Conservation (phyloP, 768 basidiomycete genomes). For the Collybia mongolica region DNA sequence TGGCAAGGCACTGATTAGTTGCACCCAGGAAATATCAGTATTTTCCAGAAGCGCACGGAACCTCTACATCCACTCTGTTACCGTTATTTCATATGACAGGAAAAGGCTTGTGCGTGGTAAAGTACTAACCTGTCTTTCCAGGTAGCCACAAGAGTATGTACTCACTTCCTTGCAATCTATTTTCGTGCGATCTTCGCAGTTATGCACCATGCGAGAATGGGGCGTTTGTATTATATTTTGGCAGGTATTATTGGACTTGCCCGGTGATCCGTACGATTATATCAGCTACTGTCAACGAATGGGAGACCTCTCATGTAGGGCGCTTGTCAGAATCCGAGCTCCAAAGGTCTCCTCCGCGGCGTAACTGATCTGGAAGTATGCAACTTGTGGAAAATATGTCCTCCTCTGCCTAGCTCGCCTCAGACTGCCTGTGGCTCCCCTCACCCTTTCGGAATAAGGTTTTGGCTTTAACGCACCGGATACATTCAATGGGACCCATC, state of each 20-base stretch:
- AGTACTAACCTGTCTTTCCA: too few relatives aligned
- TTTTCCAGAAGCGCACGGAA: too few relatives aligned
- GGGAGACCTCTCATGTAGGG: neutral
- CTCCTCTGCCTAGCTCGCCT: slow-evolving; percentile 1
- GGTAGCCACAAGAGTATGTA: too few relatives aligned
- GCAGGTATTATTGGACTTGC: neutral
- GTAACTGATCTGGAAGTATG: neutral
- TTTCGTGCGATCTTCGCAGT: too few relatives aligned
- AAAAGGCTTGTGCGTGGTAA: too few relatives aligned
- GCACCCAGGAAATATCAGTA: too few relatives aligned
- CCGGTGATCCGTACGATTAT: slow-evolving; percentile 7
- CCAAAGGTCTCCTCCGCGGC: neutral
- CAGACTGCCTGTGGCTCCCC: neutral
- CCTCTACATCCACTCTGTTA: too few relatives aligned
- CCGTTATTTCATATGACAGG: too few relatives aligned
- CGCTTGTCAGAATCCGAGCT: slow-evolving; percentile 5
- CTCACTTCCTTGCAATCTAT: too few relatives aligned
- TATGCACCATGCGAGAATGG: too few relatives aligned
- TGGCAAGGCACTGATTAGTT: too few relatives aligned
- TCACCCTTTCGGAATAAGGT: neutral
- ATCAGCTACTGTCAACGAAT: neutral
- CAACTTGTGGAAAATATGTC: neutral
- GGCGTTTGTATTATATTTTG: too few relatives aligned
- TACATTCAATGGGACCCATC: neutral
- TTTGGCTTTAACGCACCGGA: neutral